Evolutionary conservation across 306 rosid genomes (phyloP).

Genomic region (Begonia masoniana): DNA sequence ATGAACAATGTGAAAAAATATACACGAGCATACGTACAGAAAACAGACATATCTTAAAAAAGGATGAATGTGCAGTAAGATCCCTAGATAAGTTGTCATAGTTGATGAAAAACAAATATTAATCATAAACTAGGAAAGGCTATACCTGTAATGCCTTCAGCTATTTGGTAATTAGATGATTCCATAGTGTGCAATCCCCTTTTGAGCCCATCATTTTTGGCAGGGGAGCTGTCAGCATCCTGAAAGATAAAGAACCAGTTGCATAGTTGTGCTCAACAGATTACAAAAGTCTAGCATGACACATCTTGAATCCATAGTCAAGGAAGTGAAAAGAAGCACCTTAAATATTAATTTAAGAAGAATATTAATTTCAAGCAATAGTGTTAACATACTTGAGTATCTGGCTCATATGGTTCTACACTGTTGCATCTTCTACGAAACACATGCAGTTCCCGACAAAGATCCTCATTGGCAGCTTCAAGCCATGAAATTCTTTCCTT

Average conservation of each 20-base stretch:
- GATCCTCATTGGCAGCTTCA: slow-evolving; percentile 97
- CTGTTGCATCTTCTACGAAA: slow-evolving; percentile 62
- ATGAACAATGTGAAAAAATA: slow-evolving; percentile 1
- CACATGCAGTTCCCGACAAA: slow-evolving; percentile 94
- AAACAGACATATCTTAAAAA: no score
- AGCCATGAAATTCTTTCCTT: slow-evolving; percentile 97
- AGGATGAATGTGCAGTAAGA: no score
- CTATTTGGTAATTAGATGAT: slow-evolving; percentile 63
- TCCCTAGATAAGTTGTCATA: no score
- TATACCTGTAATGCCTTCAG: slow-evolving; percentile 61
- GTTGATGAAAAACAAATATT: background rate
- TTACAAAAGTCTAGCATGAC: background rate
- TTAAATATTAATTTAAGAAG: no score
- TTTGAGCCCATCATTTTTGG: slow-evolving; percentile 73
- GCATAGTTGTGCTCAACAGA: slow-evolving; percentile 5
- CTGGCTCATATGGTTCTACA: slow-evolving; percentile 55
- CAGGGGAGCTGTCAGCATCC: slow-evolving; percentile 52
- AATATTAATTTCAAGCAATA: no score
- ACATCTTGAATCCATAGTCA: background rate
- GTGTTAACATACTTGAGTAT: slow-evolving; percentile 40
- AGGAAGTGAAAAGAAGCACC: no score
- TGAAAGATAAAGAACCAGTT: slow-evolving; percentile 28
- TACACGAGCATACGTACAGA: no score
- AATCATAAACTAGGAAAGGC: slow-evolving; percentile 12
- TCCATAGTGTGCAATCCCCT: slow-evolving; percentile 65